These are phyloP conservation scores for Penicillium paxilli DNA, from an alignment of 495 filamentous ascomycete species.

Conservation along the genomic window DNA sequence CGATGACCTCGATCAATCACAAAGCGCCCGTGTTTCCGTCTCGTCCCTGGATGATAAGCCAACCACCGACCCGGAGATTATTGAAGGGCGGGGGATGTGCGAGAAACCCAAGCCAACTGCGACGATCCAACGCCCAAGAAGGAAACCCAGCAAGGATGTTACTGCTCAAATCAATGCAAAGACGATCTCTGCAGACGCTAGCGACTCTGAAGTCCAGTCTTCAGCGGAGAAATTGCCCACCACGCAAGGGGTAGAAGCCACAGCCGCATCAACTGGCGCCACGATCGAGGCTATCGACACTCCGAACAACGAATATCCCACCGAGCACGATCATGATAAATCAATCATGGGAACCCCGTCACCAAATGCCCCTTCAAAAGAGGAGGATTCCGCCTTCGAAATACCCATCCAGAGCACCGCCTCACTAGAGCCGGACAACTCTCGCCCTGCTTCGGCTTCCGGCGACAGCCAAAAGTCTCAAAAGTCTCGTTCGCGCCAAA, in stretches of 20 bases:
- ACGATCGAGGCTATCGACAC: conserved; percentile 26
- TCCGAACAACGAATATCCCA: conserved; percentile 16
- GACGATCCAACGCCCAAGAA: conserved; percentile 33
- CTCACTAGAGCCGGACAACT: conserved; percentile 5
- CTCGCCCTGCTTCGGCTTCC: conserved; percentile 27
- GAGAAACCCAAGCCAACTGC: conserved; percentile 34
- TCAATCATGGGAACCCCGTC: conserved; percentile 14
- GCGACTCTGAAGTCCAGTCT: conserved; percentile 18
- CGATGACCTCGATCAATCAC: conserved; percentile 23
- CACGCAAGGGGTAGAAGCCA: conserved; percentile 35
- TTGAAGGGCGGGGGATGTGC: conserved; percentile 38
- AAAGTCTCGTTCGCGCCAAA: conserved; percentile 26
- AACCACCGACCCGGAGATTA: conserved; percentile 28
- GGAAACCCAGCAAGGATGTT: conserved; percentile 32
- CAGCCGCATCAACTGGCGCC: conserved; percentile 20
- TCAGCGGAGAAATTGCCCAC: conserved; percentile 19
- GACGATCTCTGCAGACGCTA: conserved; percentile 28
- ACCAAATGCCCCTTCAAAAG: conserved; percentile 1
- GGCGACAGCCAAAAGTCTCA: conserved; percentile 41
- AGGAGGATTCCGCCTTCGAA: conserved; percentile 8
- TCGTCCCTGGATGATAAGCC: conserved; percentile 24
- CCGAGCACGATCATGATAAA: conserved; percentile 22
- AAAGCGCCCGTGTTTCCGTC: conserved; percentile 21
- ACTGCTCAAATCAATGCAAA: conserved; percentile 21
- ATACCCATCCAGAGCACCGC: background rate